Evolutionary conservation across 1,284 basidiomycete genomes (phyloP).

Genomic region (Cystobasidium slooffiae): DNA sequence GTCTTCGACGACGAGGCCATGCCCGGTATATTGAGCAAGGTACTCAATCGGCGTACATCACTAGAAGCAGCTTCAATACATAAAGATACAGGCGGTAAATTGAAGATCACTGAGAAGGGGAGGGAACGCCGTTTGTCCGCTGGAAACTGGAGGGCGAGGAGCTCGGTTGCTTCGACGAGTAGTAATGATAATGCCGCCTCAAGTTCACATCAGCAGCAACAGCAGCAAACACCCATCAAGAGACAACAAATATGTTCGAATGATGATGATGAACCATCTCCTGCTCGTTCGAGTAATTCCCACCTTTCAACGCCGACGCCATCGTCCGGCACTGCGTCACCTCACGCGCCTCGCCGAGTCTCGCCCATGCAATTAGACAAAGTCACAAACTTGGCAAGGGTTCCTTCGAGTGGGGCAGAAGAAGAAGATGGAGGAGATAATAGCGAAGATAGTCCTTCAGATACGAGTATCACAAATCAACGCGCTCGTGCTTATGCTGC

Average conservation of each 20-base stretch:
- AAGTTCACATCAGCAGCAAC: not conserved
- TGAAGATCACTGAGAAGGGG: conserved; percentile 8
- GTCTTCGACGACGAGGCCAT: conserved; percentile 8
- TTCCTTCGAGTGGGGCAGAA: conserved; percentile 1
- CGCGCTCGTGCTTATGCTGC: conserved; percentile 33
- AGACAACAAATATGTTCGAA: not conserved
- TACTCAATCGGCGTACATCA: not conserved
- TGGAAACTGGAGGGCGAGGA: conserved; percentile 1
- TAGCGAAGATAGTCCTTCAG: not conserved
- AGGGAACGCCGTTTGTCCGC: conserved; percentile 23
- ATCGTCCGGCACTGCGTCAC: not conserved
- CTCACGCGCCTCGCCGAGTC: not conserved
- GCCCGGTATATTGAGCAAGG: conserved; percentile 10
- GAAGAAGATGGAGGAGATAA: not conserved
- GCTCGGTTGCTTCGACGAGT: conserved; percentile 11
- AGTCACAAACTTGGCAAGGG: not conserved
- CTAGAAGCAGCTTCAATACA: conserved; percentile 5
- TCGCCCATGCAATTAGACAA: conserved; percentile 11
- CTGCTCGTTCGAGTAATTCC: too few relatives aligned
- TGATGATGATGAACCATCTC: too few relatives aligned
- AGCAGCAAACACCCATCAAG: not conserved
- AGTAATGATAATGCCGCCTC: not conserved
- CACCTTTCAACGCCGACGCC: not conserved
- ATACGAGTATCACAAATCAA: conserved; percentile 18
- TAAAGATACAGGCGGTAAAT: conserved; percentile 14